phyloP scores from a whole-genome alignment of 352 stramenopile species.

The Blastocystis hominis region DNA sequence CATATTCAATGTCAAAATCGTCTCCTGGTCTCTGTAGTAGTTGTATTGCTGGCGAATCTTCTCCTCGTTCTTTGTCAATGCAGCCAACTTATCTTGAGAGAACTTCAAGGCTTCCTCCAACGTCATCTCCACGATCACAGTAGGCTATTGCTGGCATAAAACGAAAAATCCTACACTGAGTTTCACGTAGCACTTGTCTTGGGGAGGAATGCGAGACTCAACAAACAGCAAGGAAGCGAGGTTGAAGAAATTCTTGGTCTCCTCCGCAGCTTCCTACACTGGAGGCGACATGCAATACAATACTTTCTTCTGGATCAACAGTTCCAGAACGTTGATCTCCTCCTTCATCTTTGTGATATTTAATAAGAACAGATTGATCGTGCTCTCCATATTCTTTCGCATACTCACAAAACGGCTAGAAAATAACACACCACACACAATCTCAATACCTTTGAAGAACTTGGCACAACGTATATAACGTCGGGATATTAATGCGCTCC shows the following conservation, averaged over 20 bases:
- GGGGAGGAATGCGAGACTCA: slow-evolving; percentile 20
- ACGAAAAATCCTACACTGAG: not conserved
- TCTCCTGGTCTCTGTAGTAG: slow-evolving; percentile 10
- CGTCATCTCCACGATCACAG: slow-evolving; percentile 48
- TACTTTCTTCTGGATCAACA: slow-evolving; percentile 44
- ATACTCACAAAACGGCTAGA: slow-evolving; percentile 23
- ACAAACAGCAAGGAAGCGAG: slow-evolving; percentile 40
- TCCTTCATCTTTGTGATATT: slow-evolving; percentile 37
- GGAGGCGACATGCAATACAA: not conserved
- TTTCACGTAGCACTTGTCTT: slow-evolving; percentile 50
- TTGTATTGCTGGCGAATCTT: slow-evolving; percentile 36
- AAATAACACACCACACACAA: not conserved
- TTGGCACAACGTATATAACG: slow-evolving; percentile 30
- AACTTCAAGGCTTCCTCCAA: slow-evolving; percentile 26
- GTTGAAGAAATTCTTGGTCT: slow-evolving; percentile 22
- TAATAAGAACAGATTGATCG: slow-evolving; percentile 3
- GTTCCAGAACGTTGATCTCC: slow-evolving; percentile 30
- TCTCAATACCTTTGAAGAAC: slow-evolving; percentile 7
- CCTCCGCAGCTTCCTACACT: slow-evolving; percentile 8
- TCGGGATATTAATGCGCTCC: slow-evolving; percentile 10
- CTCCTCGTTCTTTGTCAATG: slow-evolving; percentile 27
- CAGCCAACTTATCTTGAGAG: slow-evolving; percentile 3
- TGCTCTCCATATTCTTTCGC: not conserved
- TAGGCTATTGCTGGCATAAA: not conserved
- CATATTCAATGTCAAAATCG: slow-evolving; percentile 38